Conservation (phyloP, 108 stramenopile species). For the Skeletonema grethae region DNA sequence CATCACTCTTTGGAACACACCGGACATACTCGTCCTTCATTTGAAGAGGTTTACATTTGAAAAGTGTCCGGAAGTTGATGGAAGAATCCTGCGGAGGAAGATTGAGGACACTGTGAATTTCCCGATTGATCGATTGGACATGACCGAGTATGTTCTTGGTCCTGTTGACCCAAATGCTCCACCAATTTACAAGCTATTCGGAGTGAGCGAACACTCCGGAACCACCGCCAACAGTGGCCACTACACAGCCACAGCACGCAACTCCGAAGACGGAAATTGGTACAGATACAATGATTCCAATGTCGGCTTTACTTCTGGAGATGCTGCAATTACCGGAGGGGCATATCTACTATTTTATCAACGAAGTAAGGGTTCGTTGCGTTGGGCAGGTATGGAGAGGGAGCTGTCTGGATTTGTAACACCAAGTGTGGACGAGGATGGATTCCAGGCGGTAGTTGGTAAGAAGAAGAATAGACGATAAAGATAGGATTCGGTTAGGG, state of each 20-base stretch:
- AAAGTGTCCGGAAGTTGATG: slow-evolving; percentile 53
- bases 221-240: slow-evolving; percentile 82
- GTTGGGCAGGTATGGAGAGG: slow-evolving; percentile 85
- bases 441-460: slow-evolving; percentile 31
- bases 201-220: slow-evolving; percentile 83
- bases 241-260: slow-evolving; percentile 86
- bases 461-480: slow-evolving; percentile 30
- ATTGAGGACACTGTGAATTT: slow-evolving; percentile 76
- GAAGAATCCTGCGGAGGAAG: slow-evolving; percentile 68
- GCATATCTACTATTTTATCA: slow-evolving; percentile 86
- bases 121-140: slow-evolving; percentile 72
- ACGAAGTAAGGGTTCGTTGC: slow-evolving; percentile 56
- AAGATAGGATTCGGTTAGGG: no score
- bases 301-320: slow-evolving; percentile 73
- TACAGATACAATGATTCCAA: slow-evolving; percentile 83
- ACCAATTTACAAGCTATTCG: slow-evolving; percentile 82
- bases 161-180: slow-evolving; percentile 72
- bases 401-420: slow-evolving; percentile 33
- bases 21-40: slow-evolving; percentile 79
- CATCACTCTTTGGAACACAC: slow-evolving; percentile 83
- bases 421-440: slow-evolving; percentile 32
- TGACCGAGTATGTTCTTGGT: slow-evolving; percentile 70
- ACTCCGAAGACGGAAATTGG: slow-evolving; percentile 78
- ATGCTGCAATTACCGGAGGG: slow-evolving; percentile 77
- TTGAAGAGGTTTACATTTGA: slow-evolving; percentile 84